Base-by-base conservation (phyloP, 2,329 filamentous ascomycete genomes). In the Sarocladiaceae sp. region DNA sequence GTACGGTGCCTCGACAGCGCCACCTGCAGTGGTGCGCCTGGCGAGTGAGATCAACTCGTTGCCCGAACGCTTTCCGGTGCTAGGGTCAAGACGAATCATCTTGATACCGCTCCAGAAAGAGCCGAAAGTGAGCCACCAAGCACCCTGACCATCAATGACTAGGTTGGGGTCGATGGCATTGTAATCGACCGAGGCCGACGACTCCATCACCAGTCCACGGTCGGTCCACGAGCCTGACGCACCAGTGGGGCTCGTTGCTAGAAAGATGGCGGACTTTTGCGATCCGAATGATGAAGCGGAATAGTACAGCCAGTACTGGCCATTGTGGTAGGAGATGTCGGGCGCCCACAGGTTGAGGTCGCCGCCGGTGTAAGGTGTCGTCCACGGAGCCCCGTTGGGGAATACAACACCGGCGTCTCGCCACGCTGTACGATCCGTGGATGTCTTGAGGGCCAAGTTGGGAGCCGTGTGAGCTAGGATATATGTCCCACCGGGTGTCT, bases 291-390 rank as follows among this genome's bases (percentile, higher is more conserved):
- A 50, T 6, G 58, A 61, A 1, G 58, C 58, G 0, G 58, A 61
- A 51, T 61, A 61, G 55, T 61, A 61, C 23, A 61, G 35, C 27
- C 55, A 60, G 53, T 59, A 61, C 46, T 53, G 45, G 0, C 53
- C 56, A 41, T 60, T 56, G 21, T 51, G 58, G 49, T 56, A 61
- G 1, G 66, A 62, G 5, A 77, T 70, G 51, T 82, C 77, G 0
- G 79, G 79, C 0, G 79, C 78, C 74, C 47, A 67, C 26, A 62
- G 59, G 32, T 61, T 61, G 46, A 47, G 51, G 2, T 53, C 56
- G 21, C 56, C 57, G 3, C 47, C 46, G 20, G 58, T 60, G 35
- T 61, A 61, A 13, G 53, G 45, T 1, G 53, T 58, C 0, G 58
- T 61, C 58, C 58, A 61, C 0, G 59, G 49, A 6, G 58, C 58